A percentile compares a stretch with the other conserved stretches of the same genome.
Evolutionary conservation across 1,139 yeast species (phyloP).

Genomic region (Sugiyamaella japonica): DNA sequence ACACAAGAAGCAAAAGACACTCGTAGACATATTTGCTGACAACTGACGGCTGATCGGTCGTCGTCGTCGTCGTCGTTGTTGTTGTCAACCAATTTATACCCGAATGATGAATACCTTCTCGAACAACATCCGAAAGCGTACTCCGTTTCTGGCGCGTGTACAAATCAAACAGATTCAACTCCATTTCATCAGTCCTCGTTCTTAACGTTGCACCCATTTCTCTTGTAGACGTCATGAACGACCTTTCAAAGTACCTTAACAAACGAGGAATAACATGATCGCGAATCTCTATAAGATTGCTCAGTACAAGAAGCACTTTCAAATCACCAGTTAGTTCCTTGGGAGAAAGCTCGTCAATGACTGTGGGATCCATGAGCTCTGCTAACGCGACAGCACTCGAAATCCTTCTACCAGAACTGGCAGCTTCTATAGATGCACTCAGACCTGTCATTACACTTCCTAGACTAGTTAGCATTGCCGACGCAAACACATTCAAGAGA

Average conservation of each 20-base stretch:
- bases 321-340: slow-evolving; percentile 41
- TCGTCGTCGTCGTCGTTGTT: too few species aligned
- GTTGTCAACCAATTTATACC: slow-evolving; percentile 51
- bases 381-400: slow-evolving; percentile 8
- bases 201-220: slow-evolving; percentile 47
- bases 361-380: slow-evolving; percentile 17
- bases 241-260: slow-evolving; percentile 49
- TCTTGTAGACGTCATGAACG: slow-evolving; percentile 47
- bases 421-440: background rate
- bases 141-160: slow-evolving; percentile 53
- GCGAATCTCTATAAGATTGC: slow-evolving; percentile 53
- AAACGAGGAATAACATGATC: slow-evolving; percentile 49
- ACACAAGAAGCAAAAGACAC: slow-evolving; percentile 51
- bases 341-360: slow-evolving; percentile 32
- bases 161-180: slow-evolving; percentile 52
- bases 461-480: slow-evolving; percentile 17
- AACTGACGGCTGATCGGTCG: slow-evolving; percentile 40
- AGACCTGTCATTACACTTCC: slow-evolving; percentile 13
- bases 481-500: slow-evolving; percentile 36
- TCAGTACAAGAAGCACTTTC: slow-evolving; percentile 47
- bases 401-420: slow-evolving; percentile 3
- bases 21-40: slow-evolving; percentile 51
- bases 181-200: slow-evolving; percentile 50
- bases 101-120: slow-evolving; percentile 45
- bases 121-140: slow-evolving; percentile 48